Percentiles rank a stretch among this genome's conserved stretches.
Conservation (phyloP, 2,329 filamentous ascomycete genomes). For the Colletotrichum filicis region DNA sequence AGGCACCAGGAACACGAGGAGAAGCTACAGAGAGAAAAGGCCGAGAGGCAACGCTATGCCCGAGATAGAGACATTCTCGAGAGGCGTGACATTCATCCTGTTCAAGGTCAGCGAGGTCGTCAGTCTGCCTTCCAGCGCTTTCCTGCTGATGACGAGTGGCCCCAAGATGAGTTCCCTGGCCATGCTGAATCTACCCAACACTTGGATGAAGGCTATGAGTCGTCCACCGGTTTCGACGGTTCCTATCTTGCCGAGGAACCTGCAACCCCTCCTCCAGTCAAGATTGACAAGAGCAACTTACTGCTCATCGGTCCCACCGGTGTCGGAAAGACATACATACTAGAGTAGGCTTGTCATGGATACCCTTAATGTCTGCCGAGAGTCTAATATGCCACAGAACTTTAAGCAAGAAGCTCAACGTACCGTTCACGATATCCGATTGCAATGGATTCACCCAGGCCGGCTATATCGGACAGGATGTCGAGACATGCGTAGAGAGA, state of each 20-base stretch:
- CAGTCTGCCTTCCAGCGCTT: constrained; percentile 42
- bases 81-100: constrained; percentile 73
- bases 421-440: constrained; percentile 95
- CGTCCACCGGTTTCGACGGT: constrained; percentile 46
- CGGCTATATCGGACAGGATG: constrained; percentile 97
- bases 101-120: constrained; percentile 73
- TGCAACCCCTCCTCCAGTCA: constrained; percentile 62
- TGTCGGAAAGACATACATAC: constrained; percentile 95
- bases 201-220: constrained; percentile 48
- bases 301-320: constrained; percentile 91
- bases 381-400: constrained; percentile 68
- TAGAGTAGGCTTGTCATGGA: constrained; percentile 62
- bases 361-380: neutral
- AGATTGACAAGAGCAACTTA: constrained; percentile 96
- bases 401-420: constrained; percentile 89
- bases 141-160: constrained; percentile 46
- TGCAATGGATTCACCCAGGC: constrained; percentile 97
- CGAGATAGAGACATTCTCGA: constrained; percentile 72
- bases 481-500: constrained; percentile 93
- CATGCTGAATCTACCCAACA: constrained; percentile 60
- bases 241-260: constrained; percentile 62
- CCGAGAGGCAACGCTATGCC: constrained; percentile 76
- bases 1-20: constrained; percentile 80
- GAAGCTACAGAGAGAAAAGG: constrained; percentile 67
- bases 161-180: constrained; percentile 65